Conservation (phyloP, 164 flowering plant genomes). For the Vitis vinifera region DNA sequence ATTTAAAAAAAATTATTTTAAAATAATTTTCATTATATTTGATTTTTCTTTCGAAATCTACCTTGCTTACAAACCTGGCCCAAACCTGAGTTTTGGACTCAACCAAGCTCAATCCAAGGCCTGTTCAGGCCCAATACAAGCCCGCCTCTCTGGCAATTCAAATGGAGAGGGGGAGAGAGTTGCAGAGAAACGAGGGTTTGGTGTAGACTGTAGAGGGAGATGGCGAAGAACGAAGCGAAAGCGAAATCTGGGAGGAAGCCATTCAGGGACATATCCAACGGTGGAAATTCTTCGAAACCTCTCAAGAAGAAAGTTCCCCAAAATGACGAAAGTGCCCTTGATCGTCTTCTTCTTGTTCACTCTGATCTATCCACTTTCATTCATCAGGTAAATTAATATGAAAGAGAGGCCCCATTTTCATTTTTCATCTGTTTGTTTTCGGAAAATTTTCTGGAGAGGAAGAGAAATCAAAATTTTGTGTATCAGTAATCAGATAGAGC, state of each 20-base stretch:
- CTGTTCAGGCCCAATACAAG: too few relatives aligned
- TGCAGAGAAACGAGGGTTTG: slow-evolving; percentile 2
- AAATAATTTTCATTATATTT: too few relatives aligned
- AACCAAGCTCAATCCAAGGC: too few relatives aligned
- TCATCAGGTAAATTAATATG: slow-evolving; percentile 42
- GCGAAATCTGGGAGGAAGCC: slow-evolving; percentile 48
- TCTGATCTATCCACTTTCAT: slow-evolving; percentile 56
- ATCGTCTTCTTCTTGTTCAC: slow-evolving; percentile 65
- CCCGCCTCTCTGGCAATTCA: slow-evolving; percentile 8
- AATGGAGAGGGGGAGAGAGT: background rate
- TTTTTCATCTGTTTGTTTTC: too few relatives aligned
- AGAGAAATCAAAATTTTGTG: background rate
- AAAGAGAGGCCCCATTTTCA: too few relatives aligned
- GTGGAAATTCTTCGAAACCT: slow-evolving; percentile 20
- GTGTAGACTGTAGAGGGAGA: slow-evolving; percentile 12
- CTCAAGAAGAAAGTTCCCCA: slow-evolving; percentile 7
- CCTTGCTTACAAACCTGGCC: too few relatives aligned
- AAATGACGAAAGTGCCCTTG: slow-evolving; percentile 35
- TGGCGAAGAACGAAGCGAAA: slow-evolving; percentile 29
- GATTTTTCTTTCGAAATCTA: too few relatives aligned
- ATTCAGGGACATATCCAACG: slow-evolving; percentile 47
- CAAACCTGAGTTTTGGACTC: too few relatives aligned
- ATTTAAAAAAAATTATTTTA: too few relatives aligned
- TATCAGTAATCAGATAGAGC: background rate
- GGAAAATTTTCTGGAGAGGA: background rate